Evolutionary conservation across 176 grass and related monocot genomes (phyloP).

Genomic region (Phyllostachys edulis): DNA sequence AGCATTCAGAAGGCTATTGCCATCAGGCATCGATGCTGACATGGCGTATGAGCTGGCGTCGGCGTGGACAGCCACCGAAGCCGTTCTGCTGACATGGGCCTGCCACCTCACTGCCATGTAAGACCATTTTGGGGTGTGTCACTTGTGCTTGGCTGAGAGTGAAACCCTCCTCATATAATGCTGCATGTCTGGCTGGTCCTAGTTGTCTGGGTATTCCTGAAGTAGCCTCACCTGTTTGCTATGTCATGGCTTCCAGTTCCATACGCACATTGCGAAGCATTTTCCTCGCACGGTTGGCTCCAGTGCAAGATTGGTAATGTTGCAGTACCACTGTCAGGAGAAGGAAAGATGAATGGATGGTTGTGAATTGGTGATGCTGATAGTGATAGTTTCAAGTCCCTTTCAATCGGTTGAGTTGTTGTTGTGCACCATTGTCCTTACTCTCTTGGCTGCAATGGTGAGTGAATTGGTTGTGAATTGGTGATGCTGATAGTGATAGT

Average conservation of each 20-base stretch:
- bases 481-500: constrained; percentile 6
- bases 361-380: neutral
- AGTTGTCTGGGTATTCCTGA: neutral
- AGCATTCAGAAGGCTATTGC: neutral
- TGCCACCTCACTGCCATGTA: neutral
- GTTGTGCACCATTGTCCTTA: neutral
- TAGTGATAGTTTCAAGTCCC: constrained; percentile 3
- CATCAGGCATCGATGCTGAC: neutral
- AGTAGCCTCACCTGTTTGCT: neutral
- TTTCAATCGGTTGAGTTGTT: neutral
- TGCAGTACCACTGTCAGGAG: too few relatives aligned
- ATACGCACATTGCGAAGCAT: neutral
- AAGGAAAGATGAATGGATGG: neutral
- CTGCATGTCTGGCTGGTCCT: neutral
- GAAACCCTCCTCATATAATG: neutral
- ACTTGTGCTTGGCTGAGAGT: neutral
- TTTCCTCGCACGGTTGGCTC: constrained; percentile 11
- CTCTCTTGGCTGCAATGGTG: neutral
- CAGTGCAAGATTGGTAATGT: neutral
- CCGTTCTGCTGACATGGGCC: neutral
- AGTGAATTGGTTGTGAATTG: neutral
- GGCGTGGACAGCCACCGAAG: neutral
- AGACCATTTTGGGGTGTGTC: neutral
- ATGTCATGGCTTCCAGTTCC: neutral
- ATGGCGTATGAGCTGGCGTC: neutral